Evolutionary conservation across 441 rosid genomes (phyloP), one percentile per base, ranked within the genome.

Genomic region (Gossypium schwendimanii): DNA sequence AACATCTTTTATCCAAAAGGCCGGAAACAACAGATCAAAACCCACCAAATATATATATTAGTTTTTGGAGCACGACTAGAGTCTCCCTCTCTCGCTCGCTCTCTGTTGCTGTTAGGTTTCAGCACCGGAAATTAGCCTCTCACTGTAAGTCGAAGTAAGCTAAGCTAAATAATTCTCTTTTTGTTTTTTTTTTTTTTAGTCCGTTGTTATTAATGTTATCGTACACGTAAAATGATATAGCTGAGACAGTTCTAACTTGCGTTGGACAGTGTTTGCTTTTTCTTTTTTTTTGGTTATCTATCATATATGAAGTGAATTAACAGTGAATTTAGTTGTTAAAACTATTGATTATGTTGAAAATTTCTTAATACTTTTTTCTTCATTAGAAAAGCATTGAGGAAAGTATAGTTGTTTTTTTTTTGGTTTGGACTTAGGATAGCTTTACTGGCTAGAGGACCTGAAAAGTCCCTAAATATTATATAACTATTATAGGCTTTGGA

Each of bases 371-470:
- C 8, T 10, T 2, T 55, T 10, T 49, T 15, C 64, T 59, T 50
- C 78, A 61, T 31, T 73, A 67, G 73, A 66, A 23, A 39, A 36
- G 47, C 14, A 33, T 69, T 57, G 26, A 67, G 62, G 1, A 57
- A 24, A 18, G 8, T 55, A 83, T 82, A 86, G 91, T 86, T 80
- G 80, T 88, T 63, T 76, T 4, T 28, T 4, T 28, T 81, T 87
- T 28, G 7, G 39, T 33, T 86, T 81, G 97, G 87, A 33, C 8
- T 59, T 87, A 81, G 18, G 85, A 86, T 23, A 81, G 86, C 81
- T 75, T 82, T 85, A 58, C 77, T 76, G n/a, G 80, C 61, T 3
- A 81, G 80, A 57, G 81, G 84, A 47, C 70, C 62, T 57, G 41
- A 26, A 70, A 76, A 12, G 59, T 6, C 1, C 39, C 8, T 33